Evolutionary conservation across 176 grass and related monocot species (phyloP).

Genomic region (Triticum monococcum): DNA sequence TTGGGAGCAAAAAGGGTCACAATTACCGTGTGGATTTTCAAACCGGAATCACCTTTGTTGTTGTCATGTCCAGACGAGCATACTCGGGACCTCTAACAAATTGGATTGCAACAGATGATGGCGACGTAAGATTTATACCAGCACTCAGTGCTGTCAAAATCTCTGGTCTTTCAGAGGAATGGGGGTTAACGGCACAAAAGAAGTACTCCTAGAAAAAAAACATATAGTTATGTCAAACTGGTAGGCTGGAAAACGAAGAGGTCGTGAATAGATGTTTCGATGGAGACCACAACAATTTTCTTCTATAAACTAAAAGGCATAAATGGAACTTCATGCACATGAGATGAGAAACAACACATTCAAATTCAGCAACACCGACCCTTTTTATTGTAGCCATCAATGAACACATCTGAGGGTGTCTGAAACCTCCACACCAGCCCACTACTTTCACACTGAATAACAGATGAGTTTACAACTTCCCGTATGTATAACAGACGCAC

Average conservation of each 20-base stretch:
- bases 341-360: conserved; percentile 20
- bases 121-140: neutral
- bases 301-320: neutral
- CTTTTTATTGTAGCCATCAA: conserved; percentile 28
- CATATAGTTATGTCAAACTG: conserved; percentile 22
- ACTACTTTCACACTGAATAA: conserved; percentile 49
- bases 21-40: no score
- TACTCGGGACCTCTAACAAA: no score
- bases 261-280: conserved; percentile 17
- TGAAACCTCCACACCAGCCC: conserved; percentile 44
- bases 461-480: conserved; percentile 36
- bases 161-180: neutral
- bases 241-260: conserved; percentile 26
- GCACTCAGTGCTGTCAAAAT: neutral
- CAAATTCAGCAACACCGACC: conserved; percentile 30
- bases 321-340: neutral
- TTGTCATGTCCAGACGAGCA: no score
- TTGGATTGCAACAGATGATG: neutral
- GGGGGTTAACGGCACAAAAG: neutral
- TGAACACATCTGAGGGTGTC: conserved; percentile 19
- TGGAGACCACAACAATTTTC: neutral
- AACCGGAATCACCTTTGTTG: no score
- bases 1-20: no score
- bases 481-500: conserved; percentile 46
- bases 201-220: no score